phyloP scores from a whole-genome alignment of 305 asterid genomes.

The Euphrasia arctica region DNA sequence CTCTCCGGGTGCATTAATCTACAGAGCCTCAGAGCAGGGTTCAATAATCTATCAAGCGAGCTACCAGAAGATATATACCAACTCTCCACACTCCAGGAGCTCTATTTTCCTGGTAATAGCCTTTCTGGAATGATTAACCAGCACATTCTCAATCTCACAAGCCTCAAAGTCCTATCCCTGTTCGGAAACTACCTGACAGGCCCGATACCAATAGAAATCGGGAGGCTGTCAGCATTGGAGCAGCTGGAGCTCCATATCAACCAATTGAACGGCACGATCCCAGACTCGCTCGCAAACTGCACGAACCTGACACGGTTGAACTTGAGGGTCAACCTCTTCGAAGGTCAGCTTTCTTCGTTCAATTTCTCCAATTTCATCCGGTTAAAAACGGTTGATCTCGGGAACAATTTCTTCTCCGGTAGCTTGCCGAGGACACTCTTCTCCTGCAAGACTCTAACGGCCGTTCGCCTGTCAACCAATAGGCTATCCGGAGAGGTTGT shows the following conservation, averaged over 20 bases:
- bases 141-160: constrained; percentile 46
- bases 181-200: constrained; percentile 64
- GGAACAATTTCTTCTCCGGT: constrained; percentile 69
- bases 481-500: constrained; percentile 58
- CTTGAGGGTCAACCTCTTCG: constrained; percentile 64
- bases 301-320: constrained; percentile 57
- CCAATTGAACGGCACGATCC: constrained; percentile 62
- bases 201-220: constrained; percentile 58
- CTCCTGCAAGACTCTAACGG: constrained; percentile 63
- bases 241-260: constrained; percentile 70
- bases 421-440: constrained; percentile 65
- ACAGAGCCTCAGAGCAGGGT: constrained; percentile 61
- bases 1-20: constrained; percentile 49
- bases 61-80: constrained; percentile 59
- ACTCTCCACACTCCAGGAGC: constrained; percentile 46
- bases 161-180: constrained; percentile 54
- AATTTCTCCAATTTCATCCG: constrained; percentile 65
- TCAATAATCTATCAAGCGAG: constrained; percentile 54
- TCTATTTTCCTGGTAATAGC: constrained; percentile 63
- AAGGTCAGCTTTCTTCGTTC: constrained; percentile 66
- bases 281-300: constrained; percentile 71
- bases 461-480: constrained; percentile 77
- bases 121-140: constrained; percentile 52
- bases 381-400: constrained; percentile 67
- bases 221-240: constrained; percentile 59